Percentiles rank a stretch among this genome's conserved stretches.
These are phyloP conservation scores for Aspergillus sojae DNA, from an alignment of 2,329 filamentous ascomycete genomes.

Conservation along the genomic window DNA sequence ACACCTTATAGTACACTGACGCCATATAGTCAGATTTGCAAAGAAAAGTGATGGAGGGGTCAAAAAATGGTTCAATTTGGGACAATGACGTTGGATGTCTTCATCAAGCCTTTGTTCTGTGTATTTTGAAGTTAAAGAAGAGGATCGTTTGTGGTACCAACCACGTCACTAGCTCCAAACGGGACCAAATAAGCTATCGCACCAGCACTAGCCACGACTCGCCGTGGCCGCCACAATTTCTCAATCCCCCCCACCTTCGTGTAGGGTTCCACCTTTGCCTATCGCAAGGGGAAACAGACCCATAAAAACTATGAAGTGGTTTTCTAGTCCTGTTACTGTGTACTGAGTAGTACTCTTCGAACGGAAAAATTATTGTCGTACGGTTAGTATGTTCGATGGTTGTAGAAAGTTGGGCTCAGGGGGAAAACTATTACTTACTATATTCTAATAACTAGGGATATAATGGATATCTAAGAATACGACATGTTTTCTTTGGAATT, in stretches of 20 bases:
- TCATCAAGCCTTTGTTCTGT: not conserved
- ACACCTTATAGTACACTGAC: not conserved
- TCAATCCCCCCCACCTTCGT: not conserved
- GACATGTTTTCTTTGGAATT: no score
- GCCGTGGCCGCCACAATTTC: not conserved
- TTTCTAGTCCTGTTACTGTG: no score
- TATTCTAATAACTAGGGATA: no score
- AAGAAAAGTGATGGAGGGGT: not conserved
- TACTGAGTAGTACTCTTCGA: no score
- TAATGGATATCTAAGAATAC: no score
- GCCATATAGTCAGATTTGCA: not conserved
- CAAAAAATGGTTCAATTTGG: not conserved
- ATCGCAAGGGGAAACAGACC: not conserved
- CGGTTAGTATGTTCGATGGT: not conserved
- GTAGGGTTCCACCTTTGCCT: not conserved
- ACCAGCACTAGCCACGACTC: not conserved
- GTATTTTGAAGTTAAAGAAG: not conserved
- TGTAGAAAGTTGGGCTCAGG: not conserved
- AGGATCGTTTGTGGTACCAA: not conserved
- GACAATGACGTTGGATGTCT: slow-evolving; percentile 11
- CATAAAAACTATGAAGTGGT: no score
- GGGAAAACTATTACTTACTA: not conserved
- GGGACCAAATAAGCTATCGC: slow-evolving; percentile 1
- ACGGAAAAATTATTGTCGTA: not conserved
- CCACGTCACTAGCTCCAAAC: slow-evolving; percentile 15